phyloP scores from a whole-genome alignment of 129 eudicot species.

The carrot (Daucus carota) region DH1_v3.0 NC_030383.2:55829001-55829500 shows the following conservation, averaged over 20 bases:
- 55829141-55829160: background rate
- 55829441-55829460: constrained; percentile 24
- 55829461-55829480: constrained; percentile 86
- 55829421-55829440: constrained; percentile 94
- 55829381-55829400: background rate
- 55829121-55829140: background rate
- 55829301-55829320: constrained; percentile 45
- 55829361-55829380: constrained; percentile 1
- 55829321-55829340: background rate
- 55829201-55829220: constrained; percentile 82
- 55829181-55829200: background rate
- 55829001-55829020: background rate
- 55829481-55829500: background rate
- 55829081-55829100: too few species aligned
- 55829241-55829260: constrained; percentile 98
- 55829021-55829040: background rate
- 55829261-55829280: constrained; percentile 72
- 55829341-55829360: background rate
- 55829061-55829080: background rate
- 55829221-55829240: constrained; percentile 89
- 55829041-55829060: background rate
- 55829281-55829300: constrained; percentile 90
- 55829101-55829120: background rate
- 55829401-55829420: constrained; percentile 12
- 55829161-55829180: background rate